A percentile compares a stretch with the other conserved stretches of the same genome.
These are phyloP conservation scores for Termitomyces sp. DNA, from an alignment of 768 basidiomycete species.

Conservation along the genomic window DNA sequence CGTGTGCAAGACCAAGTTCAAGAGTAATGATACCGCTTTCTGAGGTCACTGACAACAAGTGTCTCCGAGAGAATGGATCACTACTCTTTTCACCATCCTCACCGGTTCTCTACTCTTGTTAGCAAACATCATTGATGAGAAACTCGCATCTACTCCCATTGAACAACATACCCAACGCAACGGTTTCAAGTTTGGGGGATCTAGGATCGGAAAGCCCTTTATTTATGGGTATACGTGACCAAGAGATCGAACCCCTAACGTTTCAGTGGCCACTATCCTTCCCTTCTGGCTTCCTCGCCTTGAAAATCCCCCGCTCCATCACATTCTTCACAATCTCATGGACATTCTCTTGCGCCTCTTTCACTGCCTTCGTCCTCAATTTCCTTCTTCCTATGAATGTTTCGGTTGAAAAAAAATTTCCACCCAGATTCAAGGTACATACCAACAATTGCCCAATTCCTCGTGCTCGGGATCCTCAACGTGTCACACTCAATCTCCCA, in stretches of 20 bases:
- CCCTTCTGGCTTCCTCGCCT: conserved; percentile 65
- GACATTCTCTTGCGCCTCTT: conserved; percentile 37
- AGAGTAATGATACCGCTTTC: too few relatives aligned
- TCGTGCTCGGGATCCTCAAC: conserved; percentile 86
- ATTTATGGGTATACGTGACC: neutral
- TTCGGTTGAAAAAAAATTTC: neutral
- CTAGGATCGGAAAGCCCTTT: too few relatives aligned
- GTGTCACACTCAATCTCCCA: conserved; percentile 86
- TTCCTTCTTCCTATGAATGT: conserved; percentile 18
- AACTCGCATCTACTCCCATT: too few relatives aligned
- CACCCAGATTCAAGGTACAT: conserved; percentile 19
- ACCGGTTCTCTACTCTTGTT: too few relatives aligned
- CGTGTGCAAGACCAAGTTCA: too few relatives aligned
- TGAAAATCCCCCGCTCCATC: conserved; percentile 61
- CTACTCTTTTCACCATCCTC: too few relatives aligned
- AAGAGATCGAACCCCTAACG: neutral
- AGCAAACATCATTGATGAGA: too few relatives aligned
- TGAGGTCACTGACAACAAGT: too few relatives aligned
- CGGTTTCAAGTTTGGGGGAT: too few relatives aligned
- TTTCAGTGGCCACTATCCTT: conserved; percentile 29
- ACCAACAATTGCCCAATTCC: conserved; percentile 93
- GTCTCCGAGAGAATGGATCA: too few relatives aligned
- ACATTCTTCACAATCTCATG: conserved; percentile 51
- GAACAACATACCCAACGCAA: too few relatives aligned
- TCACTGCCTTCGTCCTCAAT: conserved; percentile 17